These are phyloP conservation scores for Niebla homalea DNA, from an alignment of 495 filamentous ascomycete genomes.

Conservation along the genomic window DNA sequence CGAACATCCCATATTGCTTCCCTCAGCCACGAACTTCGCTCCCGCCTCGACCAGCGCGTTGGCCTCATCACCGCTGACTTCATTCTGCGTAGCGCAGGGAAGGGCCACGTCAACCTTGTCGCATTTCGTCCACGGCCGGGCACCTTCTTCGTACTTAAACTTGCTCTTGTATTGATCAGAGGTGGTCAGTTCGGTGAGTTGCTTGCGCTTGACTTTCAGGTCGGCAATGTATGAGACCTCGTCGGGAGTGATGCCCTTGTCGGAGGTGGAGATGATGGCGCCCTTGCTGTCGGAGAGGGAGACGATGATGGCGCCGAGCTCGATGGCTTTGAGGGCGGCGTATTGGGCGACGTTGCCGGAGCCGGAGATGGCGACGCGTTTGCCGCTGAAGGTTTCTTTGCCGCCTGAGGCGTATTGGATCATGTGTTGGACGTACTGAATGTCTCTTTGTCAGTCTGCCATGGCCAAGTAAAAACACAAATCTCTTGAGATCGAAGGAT, in stretches of 20 bases:
- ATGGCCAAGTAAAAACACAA: background rate
- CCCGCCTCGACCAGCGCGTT: constrained; percentile 64
- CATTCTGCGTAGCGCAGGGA: constrained; percentile 93
- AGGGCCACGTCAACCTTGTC: constrained; percentile 82
- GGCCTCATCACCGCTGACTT: constrained; percentile 83
- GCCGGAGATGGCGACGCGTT: constrained; percentile 90
- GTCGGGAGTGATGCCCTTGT: constrained; percentile 53
- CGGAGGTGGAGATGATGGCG: constrained; percentile 55
- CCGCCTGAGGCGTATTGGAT: constrained; percentile 68
- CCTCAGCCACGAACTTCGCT: constrained; percentile 81
- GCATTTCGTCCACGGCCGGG: constrained; percentile 81
- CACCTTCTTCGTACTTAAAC: constrained; percentile 81
- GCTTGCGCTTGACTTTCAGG: constrained; percentile 77
- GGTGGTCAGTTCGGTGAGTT: constrained; percentile 53
- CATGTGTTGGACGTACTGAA: constrained; percentile 83
- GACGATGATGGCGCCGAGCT: constrained; percentile 84
- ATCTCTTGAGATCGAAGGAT: background rate
- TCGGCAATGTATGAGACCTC: constrained; percentile 64
- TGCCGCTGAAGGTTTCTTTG: constrained; percentile 76
- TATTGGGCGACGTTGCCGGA: constrained; percentile 98
- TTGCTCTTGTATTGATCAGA: constrained; percentile 40
- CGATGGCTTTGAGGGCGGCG: constrained; percentile 90
- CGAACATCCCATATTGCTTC: constrained; percentile 97
- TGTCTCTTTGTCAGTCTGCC: background rate
- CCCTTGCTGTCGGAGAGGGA: constrained; percentile 93